These are phyloP conservation scores for Suillus cothurnatus DNA, from an alignment of 768 basidiomycete genomes.

Conservation along the genomic window DNA sequence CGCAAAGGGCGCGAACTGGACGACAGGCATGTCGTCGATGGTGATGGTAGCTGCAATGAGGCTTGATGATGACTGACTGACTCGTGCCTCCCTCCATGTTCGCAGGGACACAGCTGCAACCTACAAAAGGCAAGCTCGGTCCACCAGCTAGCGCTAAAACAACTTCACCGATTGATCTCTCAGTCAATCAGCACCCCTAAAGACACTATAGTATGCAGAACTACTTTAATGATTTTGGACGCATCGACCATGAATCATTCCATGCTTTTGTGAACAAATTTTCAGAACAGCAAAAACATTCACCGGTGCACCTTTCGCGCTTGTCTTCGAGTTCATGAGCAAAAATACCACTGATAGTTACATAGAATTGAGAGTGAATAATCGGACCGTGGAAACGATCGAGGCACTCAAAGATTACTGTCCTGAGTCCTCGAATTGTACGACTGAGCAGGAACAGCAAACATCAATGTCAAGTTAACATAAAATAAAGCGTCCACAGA, in stretches of 20 bases:
- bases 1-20: constrained; percentile 89
- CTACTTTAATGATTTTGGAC: not conserved
- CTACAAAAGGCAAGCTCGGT: constrained; percentile 4
- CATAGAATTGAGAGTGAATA: not conserved
- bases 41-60: constrained; percentile 9
- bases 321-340: not conserved
- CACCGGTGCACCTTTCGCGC: not conserved
- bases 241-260: not conserved
- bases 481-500: not conserved
- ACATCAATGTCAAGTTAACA: too few relatives aligned
- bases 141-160: not conserved
- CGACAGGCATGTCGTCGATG: constrained; percentile 46
- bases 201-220: not conserved
- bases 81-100: not conserved
- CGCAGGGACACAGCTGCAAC: constrained; percentile 1
- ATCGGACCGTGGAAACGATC: not conserved
- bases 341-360: not conserved
- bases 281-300: not conserved
- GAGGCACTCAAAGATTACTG: not conserved
- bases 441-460: not conserved
- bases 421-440: not conserved
- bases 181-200: not conserved
- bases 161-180: not conserved
- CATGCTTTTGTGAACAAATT: not conserved
- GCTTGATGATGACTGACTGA: not conserved